Percentiles rank a stretch among this genome's conserved stretches.
Evolutionary conservation across 2,329 filamentous ascomycete genomes (phyloP).

Genomic region (Penicillium palitans): DNA sequence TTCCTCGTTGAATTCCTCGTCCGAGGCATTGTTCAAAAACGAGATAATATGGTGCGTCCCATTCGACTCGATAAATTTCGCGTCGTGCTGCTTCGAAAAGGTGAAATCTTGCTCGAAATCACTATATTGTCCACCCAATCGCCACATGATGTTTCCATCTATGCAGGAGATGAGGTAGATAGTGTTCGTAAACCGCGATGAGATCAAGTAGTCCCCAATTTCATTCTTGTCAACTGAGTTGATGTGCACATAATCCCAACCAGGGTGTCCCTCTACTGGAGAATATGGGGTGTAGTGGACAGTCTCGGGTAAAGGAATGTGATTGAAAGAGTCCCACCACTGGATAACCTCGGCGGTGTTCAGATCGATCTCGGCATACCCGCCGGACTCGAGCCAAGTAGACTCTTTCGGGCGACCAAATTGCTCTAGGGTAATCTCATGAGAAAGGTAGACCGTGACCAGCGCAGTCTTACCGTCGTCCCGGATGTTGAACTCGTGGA

Average conservation of each 20-base stretch:
- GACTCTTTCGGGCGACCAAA: slow-evolving; percentile 26
- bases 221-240: slow-evolving; percentile 43
- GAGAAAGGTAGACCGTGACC: slow-evolving; percentile 22
- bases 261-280: slow-evolving; percentile 19
- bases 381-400: slow-evolving; percentile 32
- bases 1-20: slow-evolving; percentile 31
- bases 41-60: slow-evolving; percentile 36
- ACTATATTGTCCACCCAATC: slow-evolving; percentile 33
- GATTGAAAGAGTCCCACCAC: slow-evolving; percentile 36
- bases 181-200: slow-evolving; percentile 40
- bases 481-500: slow-evolving; percentile 42
- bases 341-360: slow-evolving; percentile 33
- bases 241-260: slow-evolving; percentile 41
- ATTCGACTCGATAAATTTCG: slow-evolving; percentile 33
- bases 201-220: slow-evolving; percentile 42
- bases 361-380: slow-evolving; percentile 38
- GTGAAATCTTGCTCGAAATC: slow-evolving; percentile 35
- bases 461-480: slow-evolving; percentile 35
- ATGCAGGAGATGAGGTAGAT: slow-evolving; percentile 41
- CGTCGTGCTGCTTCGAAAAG: slow-evolving; percentile 42
- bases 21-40: slow-evolving; percentile 37
- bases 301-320: slow-evolving; percentile 29
- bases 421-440: slow-evolving; percentile 27
- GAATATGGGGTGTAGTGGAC: slow-evolving; percentile 21
- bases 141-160: slow-evolving; percentile 40